phyloP scores from a whole-genome alignment of 2,329 filamentous ascomycete species.

The Rhexocercosporidium sp. region DNA sequence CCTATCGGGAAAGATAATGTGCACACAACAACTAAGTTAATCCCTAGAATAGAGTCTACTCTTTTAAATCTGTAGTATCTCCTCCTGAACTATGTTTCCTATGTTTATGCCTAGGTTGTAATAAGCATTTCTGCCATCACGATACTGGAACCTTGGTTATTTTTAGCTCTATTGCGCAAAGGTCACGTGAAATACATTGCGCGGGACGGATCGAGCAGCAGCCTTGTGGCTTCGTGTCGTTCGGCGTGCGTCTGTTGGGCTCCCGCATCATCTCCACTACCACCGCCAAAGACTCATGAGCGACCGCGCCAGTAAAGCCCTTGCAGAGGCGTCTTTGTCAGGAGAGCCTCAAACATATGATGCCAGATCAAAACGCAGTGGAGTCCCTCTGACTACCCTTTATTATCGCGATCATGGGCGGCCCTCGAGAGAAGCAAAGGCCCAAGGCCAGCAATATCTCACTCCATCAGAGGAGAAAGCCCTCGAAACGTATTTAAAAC shows the following conservation, averaged over 20 bases:
- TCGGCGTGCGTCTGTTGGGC: not conserved
- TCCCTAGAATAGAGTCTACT: not conserved
- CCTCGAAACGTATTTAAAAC: slow-evolving; percentile 21
- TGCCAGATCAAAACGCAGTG: slow-evolving; percentile 37
- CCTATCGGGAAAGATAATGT: not conserved
- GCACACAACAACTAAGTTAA: not conserved
- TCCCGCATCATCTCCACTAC: not conserved
- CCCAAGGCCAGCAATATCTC: slow-evolving; percentile 40
- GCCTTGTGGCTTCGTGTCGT: not conserved
- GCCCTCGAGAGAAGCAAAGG: slow-evolving; percentile 39
- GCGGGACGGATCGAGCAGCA: not conserved
- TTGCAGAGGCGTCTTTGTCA: slow-evolving; percentile 25
- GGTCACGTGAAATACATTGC: not conserved
- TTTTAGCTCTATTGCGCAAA: not conserved
- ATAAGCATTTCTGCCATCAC: not conserved
- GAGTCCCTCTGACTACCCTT: slow-evolving; percentile 33
- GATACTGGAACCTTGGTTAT: not conserved
- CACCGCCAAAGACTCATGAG: slow-evolving; percentile 16
- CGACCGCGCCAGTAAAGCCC: slow-evolving; percentile 28
- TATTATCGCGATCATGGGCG: slow-evolving; percentile 30
- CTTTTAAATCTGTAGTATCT: not conserved
- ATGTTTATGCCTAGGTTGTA: not conserved
- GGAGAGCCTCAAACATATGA: slow-evolving; percentile 33
- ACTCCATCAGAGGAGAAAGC: slow-evolving; percentile 40
- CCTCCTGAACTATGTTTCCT: not conserved